Conservation (phyloP, 495 filamentous ascomycete genomes). For the Lophiotrema nucula region DNA sequence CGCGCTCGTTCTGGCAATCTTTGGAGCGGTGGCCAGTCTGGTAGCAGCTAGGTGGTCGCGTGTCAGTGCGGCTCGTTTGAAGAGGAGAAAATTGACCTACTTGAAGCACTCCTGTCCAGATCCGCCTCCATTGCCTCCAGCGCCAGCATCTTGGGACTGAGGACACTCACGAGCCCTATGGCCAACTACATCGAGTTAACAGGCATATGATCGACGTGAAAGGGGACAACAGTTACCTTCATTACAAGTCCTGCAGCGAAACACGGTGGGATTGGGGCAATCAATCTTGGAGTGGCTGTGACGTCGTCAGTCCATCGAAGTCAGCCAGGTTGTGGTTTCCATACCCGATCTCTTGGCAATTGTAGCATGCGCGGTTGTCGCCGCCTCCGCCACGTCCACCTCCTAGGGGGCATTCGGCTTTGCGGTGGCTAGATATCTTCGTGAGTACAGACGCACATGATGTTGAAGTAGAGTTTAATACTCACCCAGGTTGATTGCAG, state of each 20-base stretch:
- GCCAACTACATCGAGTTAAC: no score
- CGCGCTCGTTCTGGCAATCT: slow-evolving; percentile 57
- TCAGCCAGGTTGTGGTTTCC: not conserved
- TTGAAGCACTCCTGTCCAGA: slow-evolving; percentile 57
- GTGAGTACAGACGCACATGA: no score
- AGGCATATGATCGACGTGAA: no score
- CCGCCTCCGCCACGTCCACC: slow-evolving; percentile 55
- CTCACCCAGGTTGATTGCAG: not conserved
- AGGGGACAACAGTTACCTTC: no score
- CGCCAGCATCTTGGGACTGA: slow-evolving; percentile 68
- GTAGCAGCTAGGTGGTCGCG: slow-evolving; percentile 5
- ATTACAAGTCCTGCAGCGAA: no score
- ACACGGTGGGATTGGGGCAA: slow-evolving; percentile 58
- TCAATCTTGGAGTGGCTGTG: slow-evolving; percentile 62
- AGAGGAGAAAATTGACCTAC: slow-evolving; percentile 58
- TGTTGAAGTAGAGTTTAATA: not conserved
- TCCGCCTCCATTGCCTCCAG: slow-evolving; percentile 65
- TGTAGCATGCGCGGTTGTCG: slow-evolving; percentile 66
- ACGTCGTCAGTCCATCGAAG: no score
- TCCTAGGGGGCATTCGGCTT: slow-evolving; percentile 66
- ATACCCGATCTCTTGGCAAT: slow-evolving; percentile 38
- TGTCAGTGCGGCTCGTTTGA: not conserved
- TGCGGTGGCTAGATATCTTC: slow-evolving; percentile 59
- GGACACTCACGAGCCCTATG: not conserved
- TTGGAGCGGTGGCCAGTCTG: slow-evolving; percentile 51